These are phyloP conservation scores for Penicillium dipodomyicola DNA, from an alignment of 495 filamentous ascomycete genomes.

Conservation along the genomic window DNA sequence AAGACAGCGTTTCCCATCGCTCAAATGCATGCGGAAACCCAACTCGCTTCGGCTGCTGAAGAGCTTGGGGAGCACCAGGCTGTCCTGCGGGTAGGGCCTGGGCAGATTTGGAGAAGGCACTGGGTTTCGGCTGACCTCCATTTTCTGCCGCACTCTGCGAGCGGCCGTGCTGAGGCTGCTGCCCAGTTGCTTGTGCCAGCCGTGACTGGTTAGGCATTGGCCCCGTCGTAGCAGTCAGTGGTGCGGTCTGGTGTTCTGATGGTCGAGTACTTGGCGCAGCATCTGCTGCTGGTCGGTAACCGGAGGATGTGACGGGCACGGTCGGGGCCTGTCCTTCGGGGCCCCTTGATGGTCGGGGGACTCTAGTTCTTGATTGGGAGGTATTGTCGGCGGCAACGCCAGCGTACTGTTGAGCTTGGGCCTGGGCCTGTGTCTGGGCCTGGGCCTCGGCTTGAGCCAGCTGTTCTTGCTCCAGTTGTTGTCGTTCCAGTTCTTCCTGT, in stretches of 20 bases:
- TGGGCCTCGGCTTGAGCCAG: conserved; percentile 20
- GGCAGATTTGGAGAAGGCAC: conserved; percentile 20
- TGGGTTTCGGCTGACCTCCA: conserved; percentile 17
- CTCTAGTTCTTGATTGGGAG: conserved; percentile 41
- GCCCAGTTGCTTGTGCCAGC: conserved; percentile 22
- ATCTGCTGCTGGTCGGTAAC: conserved; percentile 14
- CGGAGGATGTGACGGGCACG: conserved; percentile 13
- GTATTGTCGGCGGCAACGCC: conserved; percentile 55
- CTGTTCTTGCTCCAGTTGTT: conserved; percentile 55
- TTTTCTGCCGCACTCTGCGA: conserved; percentile 31
- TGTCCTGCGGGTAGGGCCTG: conserved; percentile 33
- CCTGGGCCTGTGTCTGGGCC: conserved; percentile 24
- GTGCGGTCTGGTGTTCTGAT: conserved; percentile 20
- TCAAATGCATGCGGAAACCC: conserved; percentile 96
- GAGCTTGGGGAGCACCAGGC: conserved; percentile 37
- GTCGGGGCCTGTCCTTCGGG: conserved; percentile 26
- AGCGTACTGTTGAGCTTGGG: conserved; percentile 43
- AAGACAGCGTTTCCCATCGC: conserved; percentile 92
- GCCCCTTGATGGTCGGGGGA: conserved; percentile 26
- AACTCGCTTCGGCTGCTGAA: conserved; percentile 37
- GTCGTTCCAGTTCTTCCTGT: conserved; percentile 53
- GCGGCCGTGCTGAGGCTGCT: conserved; percentile 32
- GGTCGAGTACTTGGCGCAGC: conserved; percentile 12
- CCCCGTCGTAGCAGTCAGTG: conserved; percentile 1
- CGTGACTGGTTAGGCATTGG: conserved; percentile 18